phyloP scores from a whole-genome alignment of 352 stramenopile species.

The Pythium inflatum region DNA sequence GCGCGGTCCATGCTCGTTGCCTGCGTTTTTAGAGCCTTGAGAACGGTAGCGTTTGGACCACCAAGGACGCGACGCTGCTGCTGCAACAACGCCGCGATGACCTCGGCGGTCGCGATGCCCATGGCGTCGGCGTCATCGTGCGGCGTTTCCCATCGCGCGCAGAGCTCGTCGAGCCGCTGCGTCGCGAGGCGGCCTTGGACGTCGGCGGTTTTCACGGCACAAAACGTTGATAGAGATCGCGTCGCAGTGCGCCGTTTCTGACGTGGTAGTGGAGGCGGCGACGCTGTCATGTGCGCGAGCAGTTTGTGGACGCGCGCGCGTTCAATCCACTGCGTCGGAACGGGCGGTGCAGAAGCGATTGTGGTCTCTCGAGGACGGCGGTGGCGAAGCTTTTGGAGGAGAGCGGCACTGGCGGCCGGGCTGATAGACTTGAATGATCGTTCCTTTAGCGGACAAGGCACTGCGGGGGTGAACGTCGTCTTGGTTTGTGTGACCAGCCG shows the following conservation, averaged over 20 bases:
- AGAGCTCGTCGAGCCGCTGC: slow-evolving; percentile 10
- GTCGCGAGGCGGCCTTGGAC: slow-evolving; percentile 27
- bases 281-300: slow-evolving; percentile 4
- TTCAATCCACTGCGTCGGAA: slow-evolving; percentile 7
- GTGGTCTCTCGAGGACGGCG: too few species aligned
- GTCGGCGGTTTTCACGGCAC: slow-evolving; percentile 21
- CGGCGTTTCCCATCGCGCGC: slow-evolving; percentile 15
- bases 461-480: too few species aligned
- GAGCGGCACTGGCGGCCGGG: too few species aligned
- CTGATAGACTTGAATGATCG: too few species aligned
- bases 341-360: too few species aligned
- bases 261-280: too few species aligned
- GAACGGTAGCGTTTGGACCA: not conserved
- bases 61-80: slow-evolving; percentile 5
- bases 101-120: slow-evolving; percentile 21
- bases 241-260: too few species aligned
- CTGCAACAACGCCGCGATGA: not conserved
- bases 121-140: not conserved
- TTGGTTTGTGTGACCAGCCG: too few species aligned
- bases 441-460: too few species aligned
- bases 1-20: slow-evolving; percentile 23
- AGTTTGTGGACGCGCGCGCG: slow-evolving; percentile 4
- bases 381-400: too few species aligned
- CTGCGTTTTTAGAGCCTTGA: slow-evolving; percentile 5
- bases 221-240: slow-evolving; percentile 25